A percentile compares a stretch with the other conserved stretches of the same genome.
Conservation (phyloP, 176 grass and related monocot genomes). For the Oryza glaberrima region DNA sequence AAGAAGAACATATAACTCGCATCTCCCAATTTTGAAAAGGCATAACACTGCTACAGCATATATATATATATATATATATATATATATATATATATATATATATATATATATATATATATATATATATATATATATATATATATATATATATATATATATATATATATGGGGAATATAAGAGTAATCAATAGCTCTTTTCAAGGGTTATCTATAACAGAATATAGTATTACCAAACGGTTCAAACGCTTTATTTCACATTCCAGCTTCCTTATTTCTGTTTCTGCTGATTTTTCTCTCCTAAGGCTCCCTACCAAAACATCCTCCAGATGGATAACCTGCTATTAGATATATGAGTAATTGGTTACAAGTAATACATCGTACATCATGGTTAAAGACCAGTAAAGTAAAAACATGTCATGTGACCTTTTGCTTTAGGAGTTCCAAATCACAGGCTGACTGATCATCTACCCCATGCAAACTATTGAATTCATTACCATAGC, state of each 20-base stretch:
- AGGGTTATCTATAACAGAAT: slow-evolving; percentile 1
- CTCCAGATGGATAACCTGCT: slow-evolving; percentile 76
- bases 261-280: slow-evolving; percentile 63
- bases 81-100: no score
- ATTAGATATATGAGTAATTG: slow-evolving; percentile 27
- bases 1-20: slow-evolving; percentile 14
- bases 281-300: slow-evolving; percentile 81
- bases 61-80: neutral
- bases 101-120: slow-evolving; percentile 4
- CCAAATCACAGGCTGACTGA: slow-evolving; percentile 49
- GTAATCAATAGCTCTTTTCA: neutral
- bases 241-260: slow-evolving; percentile 84
- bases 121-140: no score
- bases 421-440: slow-evolving; percentile 70
- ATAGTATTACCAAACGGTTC: slow-evolving; percentile 70
- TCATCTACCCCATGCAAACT: slow-evolving; percentile 41
- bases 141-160: no score
- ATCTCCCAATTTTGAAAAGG: slow-evolving; percentile 5
- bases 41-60: neutral
- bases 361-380: neutral
- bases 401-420: slow-evolving; percentile 17
- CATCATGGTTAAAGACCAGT: slow-evolving; percentile 28
- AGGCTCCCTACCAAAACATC: slow-evolving; percentile 71
- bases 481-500: slow-evolving; percentile 48
- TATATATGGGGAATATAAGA: slow-evolving; percentile 13